Percentiles rank a stretch among this genome's conserved stretches.
Evolutionary conservation across 176 grass and related monocot genomes (phyloP).

Genomic region (Neostapfia colusana): DNA sequence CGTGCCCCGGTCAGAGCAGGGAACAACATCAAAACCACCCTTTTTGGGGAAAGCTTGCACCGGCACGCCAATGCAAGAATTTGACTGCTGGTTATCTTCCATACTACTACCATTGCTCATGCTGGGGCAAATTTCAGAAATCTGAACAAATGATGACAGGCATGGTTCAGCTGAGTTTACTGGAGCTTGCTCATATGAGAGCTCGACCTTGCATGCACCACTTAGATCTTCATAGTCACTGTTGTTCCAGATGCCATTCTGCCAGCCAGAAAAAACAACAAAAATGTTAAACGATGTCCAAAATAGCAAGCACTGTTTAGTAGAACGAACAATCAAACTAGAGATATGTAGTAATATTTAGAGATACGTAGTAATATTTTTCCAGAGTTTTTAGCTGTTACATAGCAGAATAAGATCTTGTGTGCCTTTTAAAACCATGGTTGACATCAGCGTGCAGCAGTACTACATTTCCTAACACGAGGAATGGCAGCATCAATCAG

Average conservation of each 20-base stretch:
- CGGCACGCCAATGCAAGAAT: slow-evolving; percentile 19
- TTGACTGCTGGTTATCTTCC: slow-evolving; percentile 30
- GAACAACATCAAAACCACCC: slow-evolving; percentile 51
- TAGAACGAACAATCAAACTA: neutral
- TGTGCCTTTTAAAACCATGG: neutral
- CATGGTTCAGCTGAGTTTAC: slow-evolving; percentile 51
- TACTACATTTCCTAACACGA: neutral
- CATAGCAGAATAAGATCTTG: neutral
- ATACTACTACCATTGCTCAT: slow-evolving; percentile 36
- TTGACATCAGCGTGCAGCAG: neutral
- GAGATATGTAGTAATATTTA: neutral
- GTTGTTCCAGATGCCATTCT: slow-evolving; percentile 52
- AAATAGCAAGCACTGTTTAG: neutral
- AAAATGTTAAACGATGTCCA: neutral
- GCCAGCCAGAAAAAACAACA: slow-evolving; percentile 1
- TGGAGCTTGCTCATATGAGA: slow-evolving; percentile 50
- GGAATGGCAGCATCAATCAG: neutral
- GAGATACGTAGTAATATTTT: neutral
- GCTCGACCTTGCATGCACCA: slow-evolving; percentile 40
- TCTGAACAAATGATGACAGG: slow-evolving; percentile 63
- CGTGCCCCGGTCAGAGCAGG: slow-evolving; percentile 53
- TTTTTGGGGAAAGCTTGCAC: slow-evolving; percentile 46
- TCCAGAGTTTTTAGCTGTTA: neutral
- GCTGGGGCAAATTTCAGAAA: slow-evolving; percentile 59
- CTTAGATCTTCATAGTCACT: slow-evolving; percentile 22